Conservation (phyloP, 495 filamentous ascomycete genomes). For the Annulohypoxylon maeteangense region DNA sequence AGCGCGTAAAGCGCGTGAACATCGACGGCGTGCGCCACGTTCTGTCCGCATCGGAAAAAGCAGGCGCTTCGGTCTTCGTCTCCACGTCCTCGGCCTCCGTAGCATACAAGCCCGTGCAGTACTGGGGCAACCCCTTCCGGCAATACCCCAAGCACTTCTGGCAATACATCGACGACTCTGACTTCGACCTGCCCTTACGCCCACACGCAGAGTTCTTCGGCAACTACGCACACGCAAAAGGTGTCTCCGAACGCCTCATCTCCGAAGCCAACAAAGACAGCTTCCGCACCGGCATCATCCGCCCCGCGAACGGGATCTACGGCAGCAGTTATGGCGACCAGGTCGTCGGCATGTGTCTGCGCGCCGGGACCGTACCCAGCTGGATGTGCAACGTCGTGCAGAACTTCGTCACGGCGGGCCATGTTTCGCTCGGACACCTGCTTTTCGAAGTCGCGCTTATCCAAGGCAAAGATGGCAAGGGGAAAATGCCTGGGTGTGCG, state of each 20-base stretch:
- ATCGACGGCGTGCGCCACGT: conserved; percentile 69
- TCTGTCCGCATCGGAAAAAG: conserved; percentile 60
- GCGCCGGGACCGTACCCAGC: conserved; percentile 44
- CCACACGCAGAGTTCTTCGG: conserved; percentile 62
- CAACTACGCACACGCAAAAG: conserved; percentile 66
- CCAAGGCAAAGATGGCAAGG: conserved; percentile 28
- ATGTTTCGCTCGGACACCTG: conserved; percentile 67
- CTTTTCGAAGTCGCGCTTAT: conserved; percentile 65
- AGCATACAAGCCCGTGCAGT: conserved; percentile 52
- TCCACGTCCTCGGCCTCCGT: conserved; percentile 69
- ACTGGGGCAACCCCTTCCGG: conserved; percentile 63
- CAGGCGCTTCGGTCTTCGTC: conserved; percentile 65
- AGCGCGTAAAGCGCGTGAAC: conserved; percentile 63
- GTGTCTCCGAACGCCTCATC: conserved; percentile 63
- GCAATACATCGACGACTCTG: conserved; percentile 58
- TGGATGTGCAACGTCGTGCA: conserved; percentile 64
- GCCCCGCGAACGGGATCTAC: conserved; percentile 69
- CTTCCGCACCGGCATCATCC: conserved; percentile 67
- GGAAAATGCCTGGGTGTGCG: conserved; percentile 51
- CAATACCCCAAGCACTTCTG: conserved; percentile 51
- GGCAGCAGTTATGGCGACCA: conserved; percentile 58
- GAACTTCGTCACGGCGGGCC: conserved; percentile 65
- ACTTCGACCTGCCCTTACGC: conserved; percentile 58
- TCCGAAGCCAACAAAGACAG: conserved; percentile 55
- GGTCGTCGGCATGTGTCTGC: conserved; percentile 46